Base-by-base conservation (phyloP, 352 stramenopile species). In the Phytophthora megakarya region DNA sequence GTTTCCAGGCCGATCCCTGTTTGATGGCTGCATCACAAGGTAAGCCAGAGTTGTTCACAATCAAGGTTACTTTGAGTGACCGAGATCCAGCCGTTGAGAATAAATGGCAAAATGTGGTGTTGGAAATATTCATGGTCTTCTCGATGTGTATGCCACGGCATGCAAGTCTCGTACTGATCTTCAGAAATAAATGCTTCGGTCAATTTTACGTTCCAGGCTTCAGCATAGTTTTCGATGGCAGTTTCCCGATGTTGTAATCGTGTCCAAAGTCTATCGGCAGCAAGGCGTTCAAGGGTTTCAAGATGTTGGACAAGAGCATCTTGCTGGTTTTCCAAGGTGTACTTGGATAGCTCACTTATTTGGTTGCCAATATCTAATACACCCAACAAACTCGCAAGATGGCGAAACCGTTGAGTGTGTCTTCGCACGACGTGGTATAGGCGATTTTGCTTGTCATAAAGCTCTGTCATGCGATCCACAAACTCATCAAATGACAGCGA, bases 111-210 rank as follows among this genome's bases (percentile, higher is more conserved):
- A 21, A 72, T 59, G 19, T 21, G 37, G n/a, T 49, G 50, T 22
- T 60, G 37, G 39, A 72, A 72, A 15, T 65, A 72, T 2, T 40
- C 26, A 13, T 61, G 38, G 19, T 72, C 49, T 8, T 56, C 40
- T 18, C 42, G 45, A 19, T 52, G 43, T 28, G 26, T 7, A 23
- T 71, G 57, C 46, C 56, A 67, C 16, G 58, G 53, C 18, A 63
- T 68, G 19, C 81, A 88, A 0, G 73, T 69, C 0, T 64, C 57
- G 32, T 62, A 81, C 19, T 90, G 78, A 12, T 78, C 62, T 4
- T 65, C 22, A 0, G 64, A 66, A 12, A 90, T 39, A 35, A 87
- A 88, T 0, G 67, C 26, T 1, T 61, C 44, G 3, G 33, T 16
- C 3, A 66, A 40, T 30, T 40, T 67, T 16, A 47, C 48, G 19